Evolutionary conservation across 805 yeast genomes (phyloP).

Genomic region (Kluyveromyces lactis): DNA sequence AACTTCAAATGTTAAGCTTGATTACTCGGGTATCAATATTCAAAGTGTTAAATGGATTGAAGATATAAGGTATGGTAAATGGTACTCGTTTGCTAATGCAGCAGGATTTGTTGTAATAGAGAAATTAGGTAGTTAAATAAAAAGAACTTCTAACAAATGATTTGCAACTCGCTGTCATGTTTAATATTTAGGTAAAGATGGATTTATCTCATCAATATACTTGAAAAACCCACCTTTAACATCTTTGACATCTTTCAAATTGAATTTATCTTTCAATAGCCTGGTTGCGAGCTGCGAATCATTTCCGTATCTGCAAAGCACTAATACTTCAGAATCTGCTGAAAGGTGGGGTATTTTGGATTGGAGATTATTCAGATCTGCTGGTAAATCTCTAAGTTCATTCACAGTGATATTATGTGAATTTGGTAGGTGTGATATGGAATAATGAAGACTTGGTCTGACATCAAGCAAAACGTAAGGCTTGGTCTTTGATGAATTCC

Average conservation of each 20-base stretch:
- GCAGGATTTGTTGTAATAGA: constrained; percentile 28
- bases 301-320: constrained; percentile 82
- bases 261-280: constrained; percentile 42
- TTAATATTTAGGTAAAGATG: constrained; percentile 54
- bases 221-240: constrained; percentile 67
- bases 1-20: constrained; percentile 26
- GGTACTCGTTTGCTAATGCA: constrained; percentile 32
- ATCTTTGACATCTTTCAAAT: constrained; percentile 48
- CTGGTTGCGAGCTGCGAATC: constrained; percentile 78
- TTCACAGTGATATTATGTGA: constrained; percentile 60
- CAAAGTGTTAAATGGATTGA: constrained; percentile 54
- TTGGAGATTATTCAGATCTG: constrained; percentile 21
- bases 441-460: constrained; percentile 69
- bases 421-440: constrained; percentile 50
- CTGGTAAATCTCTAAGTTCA: constrained; percentile 29
- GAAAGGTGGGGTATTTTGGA: constrained; percentile 19
- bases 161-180: no score
- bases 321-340: constrained; percentile 34
- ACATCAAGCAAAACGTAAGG: constrained; percentile 56
- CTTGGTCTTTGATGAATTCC: constrained; percentile 9
- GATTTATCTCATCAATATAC: constrained; percentile 60
- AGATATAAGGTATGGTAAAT: constrained; percentile 33
- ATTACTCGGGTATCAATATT: constrained; percentile 44
- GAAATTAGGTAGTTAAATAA: constrained; percentile 9
- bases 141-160: background rate